Evolutionary conservation across 2,329 filamentous ascomycete species (phyloP).

Genomic region (Bipolaris gigantea): DNA sequence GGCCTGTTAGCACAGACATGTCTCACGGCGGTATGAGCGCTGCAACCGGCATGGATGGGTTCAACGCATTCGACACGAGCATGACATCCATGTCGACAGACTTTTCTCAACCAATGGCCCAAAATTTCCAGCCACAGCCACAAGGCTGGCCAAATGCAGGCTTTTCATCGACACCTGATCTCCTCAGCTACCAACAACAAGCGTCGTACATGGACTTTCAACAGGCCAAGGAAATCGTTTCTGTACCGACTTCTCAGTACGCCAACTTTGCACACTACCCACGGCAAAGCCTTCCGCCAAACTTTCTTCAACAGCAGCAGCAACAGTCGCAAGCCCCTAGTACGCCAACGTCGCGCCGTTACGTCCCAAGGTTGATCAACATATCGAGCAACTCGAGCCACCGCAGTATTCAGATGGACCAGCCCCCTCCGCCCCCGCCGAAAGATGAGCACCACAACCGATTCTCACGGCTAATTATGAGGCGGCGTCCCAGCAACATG

Average conservation of each 20-base stretch:
- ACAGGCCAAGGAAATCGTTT: conserved; percentile 35
- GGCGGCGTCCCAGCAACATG: conserved; percentile 42
- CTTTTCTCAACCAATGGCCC: conserved; percentile 38
- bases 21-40: conserved; percentile 31
- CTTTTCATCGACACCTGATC: conserved; percentile 40
- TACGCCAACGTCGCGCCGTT: conserved; percentile 32
- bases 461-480: conserved; percentile 42
- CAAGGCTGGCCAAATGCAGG: conserved; percentile 40
- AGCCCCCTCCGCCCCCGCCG: conserved; percentile 40
- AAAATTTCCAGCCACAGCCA: conserved; percentile 34
- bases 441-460: conserved; percentile 41
- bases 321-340: conserved; percentile 9
- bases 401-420: conserved; percentile 31
- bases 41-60: conserved; percentile 35
- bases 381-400: conserved; percentile 35
- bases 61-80: conserved; percentile 31
- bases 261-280: conserved; percentile 40
- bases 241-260: conserved; percentile 40
- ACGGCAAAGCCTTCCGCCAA: conserved; percentile 41
- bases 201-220: conserved; percentile 37
- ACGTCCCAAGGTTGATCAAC: conserved; percentile 41
- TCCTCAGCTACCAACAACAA: conserved; percentile 39
- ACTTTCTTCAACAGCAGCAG: conserved; percentile 33
- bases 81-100: conserved; percentile 38
- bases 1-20: conserved; percentile 42